Percentiles rank a stretch among this genome's conserved stretches.
phyloP scores from a whole-genome alignment of 1,284 basidiomycete genomes.

The Ganoderma leucocontextum region DNA sequence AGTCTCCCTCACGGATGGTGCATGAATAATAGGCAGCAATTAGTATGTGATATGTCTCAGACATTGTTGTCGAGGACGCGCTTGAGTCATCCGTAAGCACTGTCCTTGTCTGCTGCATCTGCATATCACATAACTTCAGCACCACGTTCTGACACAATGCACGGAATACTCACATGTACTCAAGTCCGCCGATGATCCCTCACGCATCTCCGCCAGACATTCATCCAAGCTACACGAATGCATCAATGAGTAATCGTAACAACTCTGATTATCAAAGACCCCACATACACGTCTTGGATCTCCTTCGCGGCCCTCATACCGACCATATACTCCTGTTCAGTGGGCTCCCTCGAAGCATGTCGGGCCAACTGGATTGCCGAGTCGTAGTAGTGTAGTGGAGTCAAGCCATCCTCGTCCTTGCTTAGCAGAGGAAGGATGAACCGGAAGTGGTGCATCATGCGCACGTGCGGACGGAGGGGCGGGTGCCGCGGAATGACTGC shows the following conservation, averaged over 20 bases:
- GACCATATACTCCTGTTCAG: constrained; percentile 72
- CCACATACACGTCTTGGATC: constrained; percentile 62
- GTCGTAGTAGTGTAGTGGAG: constrained; percentile 77
- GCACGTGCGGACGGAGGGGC: constrained; percentile 65
- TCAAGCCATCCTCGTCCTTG: constrained; percentile 65
- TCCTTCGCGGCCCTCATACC: constrained; percentile 71
- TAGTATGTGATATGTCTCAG: neutral
- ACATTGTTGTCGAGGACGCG: neutral
- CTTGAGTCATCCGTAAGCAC: neutral
- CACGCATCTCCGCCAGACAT: constrained; percentile 67
- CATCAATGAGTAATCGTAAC: neutral
- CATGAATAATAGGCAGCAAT: neutral
- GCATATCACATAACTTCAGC: neutral
- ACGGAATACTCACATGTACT: constrained; percentile 27
- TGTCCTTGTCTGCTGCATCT: constrained; percentile 21
- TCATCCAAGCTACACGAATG: constrained; percentile 57
- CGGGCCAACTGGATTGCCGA: constrained; percentile 80
- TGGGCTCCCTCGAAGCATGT: constrained; percentile 68
- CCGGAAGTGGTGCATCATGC: constrained; percentile 78
- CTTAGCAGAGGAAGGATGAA: constrained; percentile 74
- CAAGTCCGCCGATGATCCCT: constrained; percentile 49
- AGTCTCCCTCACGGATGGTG: neutral
- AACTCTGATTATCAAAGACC: neutral
- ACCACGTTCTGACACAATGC: neutral
- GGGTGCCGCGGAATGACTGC: constrained; percentile 71